Evolutionary conservation across 2,329 filamentous ascomycete genomes (phyloP).

Genomic region (Fusarium zealandicum): DNA sequence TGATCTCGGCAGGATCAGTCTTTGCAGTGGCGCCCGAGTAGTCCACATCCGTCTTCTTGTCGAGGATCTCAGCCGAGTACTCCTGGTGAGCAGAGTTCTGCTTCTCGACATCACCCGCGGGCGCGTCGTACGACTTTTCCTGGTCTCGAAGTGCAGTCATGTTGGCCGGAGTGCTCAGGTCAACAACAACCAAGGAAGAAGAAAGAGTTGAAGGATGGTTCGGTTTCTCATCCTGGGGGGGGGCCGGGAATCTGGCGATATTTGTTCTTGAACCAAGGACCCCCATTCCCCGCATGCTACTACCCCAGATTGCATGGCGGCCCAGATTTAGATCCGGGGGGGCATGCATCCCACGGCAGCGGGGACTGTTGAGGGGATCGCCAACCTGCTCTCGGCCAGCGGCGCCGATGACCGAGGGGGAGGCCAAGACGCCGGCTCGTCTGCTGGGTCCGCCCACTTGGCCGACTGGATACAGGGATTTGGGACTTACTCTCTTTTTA

Average conservation of each 20-base stretch:
- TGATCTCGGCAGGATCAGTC: conserved; percentile 10
- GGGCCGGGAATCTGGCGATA: conserved; percentile 17
- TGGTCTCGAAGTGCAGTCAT: conserved; percentile 17
- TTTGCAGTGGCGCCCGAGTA: conserved; percentile 28
- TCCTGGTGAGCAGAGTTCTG: conserved; percentile 29
- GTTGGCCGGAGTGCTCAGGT: neutral
- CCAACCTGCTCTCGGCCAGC: conserved; percentile 24
- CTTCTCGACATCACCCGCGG: conserved; percentile 24
- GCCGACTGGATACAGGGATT: no score
- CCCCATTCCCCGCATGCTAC: conserved; percentile 24
- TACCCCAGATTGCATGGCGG: conserved; percentile 27
- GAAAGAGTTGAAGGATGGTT: neutral
- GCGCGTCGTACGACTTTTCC: conserved; percentile 8
- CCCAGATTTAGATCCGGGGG: conserved; percentile 18
- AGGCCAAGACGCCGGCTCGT: conserved; percentile 16
- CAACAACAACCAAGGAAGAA: neutral
- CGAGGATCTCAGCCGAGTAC: conserved; percentile 27
- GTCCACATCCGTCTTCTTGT: conserved; percentile 30
- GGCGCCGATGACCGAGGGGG: conserved; percentile 23
- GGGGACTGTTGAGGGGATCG: conserved; percentile 26
- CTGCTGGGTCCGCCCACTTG: no score
- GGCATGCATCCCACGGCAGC: neutral
- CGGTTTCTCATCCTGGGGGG: neutral
- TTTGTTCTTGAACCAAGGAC: conserved; percentile 14
- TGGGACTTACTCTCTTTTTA: no score